Percentiles rank a stretch among this genome's conserved stretches.
Evolutionary conservation across 768 basidiomycete species (phyloP).

Genomic region (Tricholoma furcatifolium): DNA sequence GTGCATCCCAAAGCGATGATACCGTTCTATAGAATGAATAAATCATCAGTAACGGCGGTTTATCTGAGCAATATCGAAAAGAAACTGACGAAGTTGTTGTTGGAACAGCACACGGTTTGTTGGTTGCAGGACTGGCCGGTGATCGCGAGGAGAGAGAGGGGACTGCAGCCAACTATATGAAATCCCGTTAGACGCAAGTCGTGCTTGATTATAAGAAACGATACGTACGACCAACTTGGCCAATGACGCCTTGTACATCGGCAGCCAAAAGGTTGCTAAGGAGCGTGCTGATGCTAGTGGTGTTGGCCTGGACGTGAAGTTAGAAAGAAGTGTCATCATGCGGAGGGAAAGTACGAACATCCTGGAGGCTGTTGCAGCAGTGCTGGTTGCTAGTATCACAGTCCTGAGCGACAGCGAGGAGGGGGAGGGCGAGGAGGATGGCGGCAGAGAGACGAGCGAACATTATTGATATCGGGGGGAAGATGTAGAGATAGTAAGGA

Average conservation of each 20-base stretch:
- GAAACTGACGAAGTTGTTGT: conserved; percentile 4
- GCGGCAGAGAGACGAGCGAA: conserved; percentile 7
- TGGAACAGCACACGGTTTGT: conserved; percentile 3
- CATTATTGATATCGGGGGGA: neutral
- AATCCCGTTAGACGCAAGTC: no score
- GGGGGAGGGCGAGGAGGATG: conserved; percentile 3
- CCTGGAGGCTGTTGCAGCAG: neutral
- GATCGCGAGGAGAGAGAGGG: neutral
- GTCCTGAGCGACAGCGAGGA: neutral
- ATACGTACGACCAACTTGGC: conserved; percentile 2
- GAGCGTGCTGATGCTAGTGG: neutral
- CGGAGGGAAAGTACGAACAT: neutral
- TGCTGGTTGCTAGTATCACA: neutral
- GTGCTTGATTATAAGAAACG: neutral
- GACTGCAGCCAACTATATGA: neutral
- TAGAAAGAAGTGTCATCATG: neutral
- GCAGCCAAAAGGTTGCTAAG: neutral
- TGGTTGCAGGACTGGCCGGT: neutral
- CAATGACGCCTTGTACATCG: neutral
- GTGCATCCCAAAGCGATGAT: conserved; percentile 7
- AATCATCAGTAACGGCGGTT: neutral
- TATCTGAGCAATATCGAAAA: neutral
- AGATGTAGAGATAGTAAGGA: neutral
- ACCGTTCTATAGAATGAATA: conserved; percentile 1
- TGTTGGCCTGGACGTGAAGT: neutral